Percentiles rank a stretch among this genome's conserved stretches.
Evolutionary conservation across 1,284 basidiomycete genomes (phyloP).

Genomic region (Naganishia sp.): DNA sequence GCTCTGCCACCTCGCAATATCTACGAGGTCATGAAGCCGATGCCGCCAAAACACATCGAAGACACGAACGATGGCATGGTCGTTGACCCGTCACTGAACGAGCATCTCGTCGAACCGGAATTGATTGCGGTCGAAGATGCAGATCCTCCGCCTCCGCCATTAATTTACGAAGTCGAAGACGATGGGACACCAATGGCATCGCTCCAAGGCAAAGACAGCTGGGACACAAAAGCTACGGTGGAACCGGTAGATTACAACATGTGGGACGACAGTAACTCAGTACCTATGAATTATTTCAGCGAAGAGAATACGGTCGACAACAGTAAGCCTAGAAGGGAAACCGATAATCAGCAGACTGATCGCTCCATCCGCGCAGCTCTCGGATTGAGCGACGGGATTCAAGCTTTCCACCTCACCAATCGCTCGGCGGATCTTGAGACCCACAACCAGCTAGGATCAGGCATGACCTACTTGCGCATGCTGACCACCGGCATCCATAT

Average conservation of each 20-base stretch:
- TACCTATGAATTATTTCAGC: constrained; percentile 11
- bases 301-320: constrained; percentile 18
- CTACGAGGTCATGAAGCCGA: constrained; percentile 14
- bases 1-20: constrained; percentile 11
- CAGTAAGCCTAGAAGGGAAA: not conserved
- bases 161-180: constrained; percentile 24
- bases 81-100: constrained; percentile 10
- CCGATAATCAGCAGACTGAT: not conserved
- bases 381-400: constrained; percentile 7
- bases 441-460: constrained; percentile 9
- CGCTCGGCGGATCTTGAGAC: constrained; percentile 11
- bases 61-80: constrained; percentile 3
- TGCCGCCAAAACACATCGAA: constrained; percentile 16
- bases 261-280: constrained; percentile 23
- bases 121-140: constrained; percentile 25
- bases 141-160: constrained; percentile 10
- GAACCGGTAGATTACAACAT: constrained; percentile 17
- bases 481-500: not conserved
- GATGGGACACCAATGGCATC: not conserved
- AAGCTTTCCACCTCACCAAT: constrained; percentile 6
- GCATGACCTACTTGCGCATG: constrained; percentile 20
- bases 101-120: constrained; percentile 18
- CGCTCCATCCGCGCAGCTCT: not conserved
- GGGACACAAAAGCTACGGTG: constrained; percentile 10
- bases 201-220: not conserved